Percentiles rank a stretch among this genome's conserved stretches.
Evolutionary conservation across 2,329 filamentous ascomycete species (phyloP).

Genomic region (Allantophomopsis lycopodina): DNA sequence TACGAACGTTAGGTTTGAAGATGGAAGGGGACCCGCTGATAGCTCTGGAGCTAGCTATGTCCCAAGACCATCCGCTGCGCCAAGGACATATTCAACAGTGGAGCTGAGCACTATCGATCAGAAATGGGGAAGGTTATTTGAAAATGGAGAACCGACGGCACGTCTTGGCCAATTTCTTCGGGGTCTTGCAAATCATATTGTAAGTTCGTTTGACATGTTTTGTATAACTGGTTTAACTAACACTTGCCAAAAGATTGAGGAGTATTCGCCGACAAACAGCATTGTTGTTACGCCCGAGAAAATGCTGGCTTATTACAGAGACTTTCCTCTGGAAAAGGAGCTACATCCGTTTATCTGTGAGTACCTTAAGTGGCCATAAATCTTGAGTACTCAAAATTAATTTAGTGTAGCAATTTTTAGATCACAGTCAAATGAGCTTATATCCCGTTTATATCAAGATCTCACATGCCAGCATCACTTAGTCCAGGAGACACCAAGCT

Average conservation of each 20-base stretch:
- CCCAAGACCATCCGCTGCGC: not conserved
- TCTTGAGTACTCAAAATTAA: not conserved
- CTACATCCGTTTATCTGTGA: constrained; percentile 54
- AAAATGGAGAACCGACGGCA: constrained; percentile 47
- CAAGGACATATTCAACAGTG: constrained; percentile 14
- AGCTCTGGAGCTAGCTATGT: not conserved
- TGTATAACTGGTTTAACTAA: no score
- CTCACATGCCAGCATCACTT: constrained; percentile 48
- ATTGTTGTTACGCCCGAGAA: constrained; percentile 66
- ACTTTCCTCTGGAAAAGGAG: constrained; percentile 50
- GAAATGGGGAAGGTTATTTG: constrained; percentile 68
- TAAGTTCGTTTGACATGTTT: constrained; percentile 22
- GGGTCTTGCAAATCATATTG: constrained; percentile 62
- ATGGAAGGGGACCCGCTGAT: constrained; percentile 3
- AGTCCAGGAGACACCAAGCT: constrained; percentile 36
- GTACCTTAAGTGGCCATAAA: constrained; percentile 11
- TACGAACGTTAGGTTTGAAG: constrained; percentile 13
- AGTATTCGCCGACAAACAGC: constrained; percentile 51
- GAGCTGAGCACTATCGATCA: constrained; percentile 50
- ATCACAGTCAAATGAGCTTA: constrained; percentile 24
- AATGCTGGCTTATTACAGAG: constrained; percentile 59
- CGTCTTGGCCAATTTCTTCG: constrained; percentile 58
- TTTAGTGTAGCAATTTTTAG: constrained; percentile 12
- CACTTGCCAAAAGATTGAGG: constrained; percentile 39
- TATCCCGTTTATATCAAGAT: constrained; percentile 43